Conservation (phyloP, 2,329 filamentous ascomycete species). For the Fonsecaea pugnacius region DNA sequence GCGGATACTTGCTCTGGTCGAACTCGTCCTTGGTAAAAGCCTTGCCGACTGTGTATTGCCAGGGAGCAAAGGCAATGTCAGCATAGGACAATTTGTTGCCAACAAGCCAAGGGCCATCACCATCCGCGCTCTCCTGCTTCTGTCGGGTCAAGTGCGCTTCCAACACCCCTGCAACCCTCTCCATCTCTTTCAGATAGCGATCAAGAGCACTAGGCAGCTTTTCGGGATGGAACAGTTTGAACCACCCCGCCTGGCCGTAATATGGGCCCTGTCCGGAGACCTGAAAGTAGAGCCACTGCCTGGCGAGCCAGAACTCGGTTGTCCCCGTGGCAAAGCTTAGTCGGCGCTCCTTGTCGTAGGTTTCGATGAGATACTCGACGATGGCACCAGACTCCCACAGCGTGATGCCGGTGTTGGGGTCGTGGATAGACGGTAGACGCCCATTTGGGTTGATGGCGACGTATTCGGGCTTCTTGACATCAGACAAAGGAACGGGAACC, state of each 20-base stretch:
- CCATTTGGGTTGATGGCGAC: slow-evolving; percentile 36
- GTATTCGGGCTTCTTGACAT: slow-evolving; percentile 39
- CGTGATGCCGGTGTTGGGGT: slow-evolving; percentile 46
- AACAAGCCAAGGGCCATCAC: slow-evolving; percentile 44
- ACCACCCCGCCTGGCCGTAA: slow-evolving; percentile 55
- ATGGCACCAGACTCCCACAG: slow-evolving; percentile 54
- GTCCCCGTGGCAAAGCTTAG: slow-evolving; percentile 43
- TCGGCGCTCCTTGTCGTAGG: slow-evolving; percentile 49
- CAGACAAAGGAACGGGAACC: slow-evolving; percentile 27
- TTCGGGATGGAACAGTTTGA: slow-evolving; percentile 48
- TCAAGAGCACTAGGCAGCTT: slow-evolving; percentile 50
- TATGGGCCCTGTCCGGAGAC: slow-evolving; percentile 55
- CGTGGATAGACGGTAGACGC: slow-evolving; percentile 43
- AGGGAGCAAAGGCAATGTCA: slow-evolving; percentile 50
- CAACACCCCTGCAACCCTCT: slow-evolving; percentile 52
- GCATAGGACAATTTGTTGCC: slow-evolving; percentile 51
- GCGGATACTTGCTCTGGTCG: slow-evolving; percentile 23
- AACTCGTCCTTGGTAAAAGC: slow-evolving; percentile 25
- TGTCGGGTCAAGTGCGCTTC: slow-evolving; percentile 44
- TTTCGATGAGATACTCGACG: slow-evolving; percentile 50
- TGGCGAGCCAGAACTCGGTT: slow-evolving; percentile 46
- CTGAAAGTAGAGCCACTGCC: slow-evolving; percentile 55
- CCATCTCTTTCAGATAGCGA: slow-evolving; percentile 52
- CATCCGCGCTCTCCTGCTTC: slow-evolving; percentile 11
- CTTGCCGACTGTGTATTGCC: slow-evolving; percentile 18